Conservation (phyloP, 108 stramenopile species). For the Chaetoceros muelleri region DNA sequence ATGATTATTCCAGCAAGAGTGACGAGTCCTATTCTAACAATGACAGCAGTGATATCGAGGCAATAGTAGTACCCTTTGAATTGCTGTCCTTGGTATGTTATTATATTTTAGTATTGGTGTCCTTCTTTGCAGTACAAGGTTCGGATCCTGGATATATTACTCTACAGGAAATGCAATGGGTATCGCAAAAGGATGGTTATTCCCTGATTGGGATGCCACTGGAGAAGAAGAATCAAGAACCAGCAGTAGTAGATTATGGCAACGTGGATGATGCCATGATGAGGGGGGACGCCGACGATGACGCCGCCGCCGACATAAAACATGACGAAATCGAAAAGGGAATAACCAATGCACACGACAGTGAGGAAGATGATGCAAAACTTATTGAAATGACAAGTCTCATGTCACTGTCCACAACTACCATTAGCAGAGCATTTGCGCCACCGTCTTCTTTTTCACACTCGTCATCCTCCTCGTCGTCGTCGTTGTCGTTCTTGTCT, state of each 20-base stretch:
- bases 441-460: too few relatives aligned
- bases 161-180: background rate
- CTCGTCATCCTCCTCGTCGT: too few relatives aligned
- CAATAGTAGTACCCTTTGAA: too few relatives aligned
- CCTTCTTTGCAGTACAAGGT: background rate
- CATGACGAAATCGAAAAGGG: background rate
- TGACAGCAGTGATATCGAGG: too few relatives aligned
- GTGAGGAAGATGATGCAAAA: background rate
- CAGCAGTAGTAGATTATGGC: background rate
- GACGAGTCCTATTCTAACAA: background rate
- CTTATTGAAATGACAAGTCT: background rate
- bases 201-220: background rate
- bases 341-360: background rate
- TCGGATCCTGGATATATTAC: background rate
- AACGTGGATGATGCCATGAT: too few relatives aligned
- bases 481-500: too few relatives aligned
- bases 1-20: background rate
- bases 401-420: too few relatives aligned
- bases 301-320: background rate
- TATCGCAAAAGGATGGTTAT: background rate
- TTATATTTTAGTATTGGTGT: background rate
- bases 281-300: background rate
- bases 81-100: background rate
- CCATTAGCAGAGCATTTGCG: too few relatives aligned
- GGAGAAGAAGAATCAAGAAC: constrained; percentile 2